A percentile compares a stretch with the other conserved stretches of the same genome.
Evolutionary conservation across 805 yeast genomes (phyloP).

Genomic region (Cyberlindnera subsufficiens): DNA sequence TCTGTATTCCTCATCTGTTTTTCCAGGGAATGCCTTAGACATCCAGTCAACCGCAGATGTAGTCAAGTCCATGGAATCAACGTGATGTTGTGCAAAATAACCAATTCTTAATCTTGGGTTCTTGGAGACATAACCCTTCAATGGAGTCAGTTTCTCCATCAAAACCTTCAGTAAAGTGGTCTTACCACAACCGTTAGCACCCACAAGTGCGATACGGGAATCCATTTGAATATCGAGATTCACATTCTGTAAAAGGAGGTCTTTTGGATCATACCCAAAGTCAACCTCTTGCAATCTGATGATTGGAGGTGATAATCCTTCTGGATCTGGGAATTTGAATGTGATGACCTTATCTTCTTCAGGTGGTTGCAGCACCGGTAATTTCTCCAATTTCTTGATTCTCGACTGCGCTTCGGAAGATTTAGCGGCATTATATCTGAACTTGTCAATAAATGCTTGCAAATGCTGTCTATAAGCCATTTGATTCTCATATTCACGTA

Average conservation of each 20-base stretch:
- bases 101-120: slow-evolving; percentile 90
- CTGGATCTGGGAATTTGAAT: slow-evolving; percentile 95
- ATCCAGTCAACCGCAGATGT: slow-evolving; percentile 92
- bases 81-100: slow-evolving; percentile 97
- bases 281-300: slow-evolving; percentile 81
- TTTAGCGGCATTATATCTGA: slow-evolving; percentile 95
- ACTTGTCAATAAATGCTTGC: slow-evolving; percentile 93
- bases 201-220: slow-evolving; percentile 92
- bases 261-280: slow-evolving; percentile 72
- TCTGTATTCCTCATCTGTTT: slow-evolving; percentile 93
- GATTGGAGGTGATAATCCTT: slow-evolving; percentile 87
- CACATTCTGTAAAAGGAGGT: slow-evolving; percentile 64
- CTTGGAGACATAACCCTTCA: slow-evolving; percentile 69
- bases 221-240: slow-evolving; percentile 90
- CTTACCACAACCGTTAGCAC: slow-evolving; percentile 99
- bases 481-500: slow-evolving; percentile 94
- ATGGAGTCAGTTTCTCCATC: slow-evolving; percentile 71
- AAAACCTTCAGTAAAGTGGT: slow-evolving; percentile 86
- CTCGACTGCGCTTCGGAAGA: slow-evolving; percentile 97
- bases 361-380: slow-evolving; percentile 90
- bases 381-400: slow-evolving; percentile 91
- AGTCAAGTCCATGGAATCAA: slow-evolving; percentile 89
- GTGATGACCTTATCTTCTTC: slow-evolving; percentile 82
- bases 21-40: slow-evolving; percentile 85
- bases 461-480: slow-evolving; percentile 93